A percentile compares a stretch with the other conserved stretches of the same genome.
phyloP scores from a whole-genome alignment of 1,139 yeast genomes.

The Nadsonia starkeyi-henricii region DNA sequence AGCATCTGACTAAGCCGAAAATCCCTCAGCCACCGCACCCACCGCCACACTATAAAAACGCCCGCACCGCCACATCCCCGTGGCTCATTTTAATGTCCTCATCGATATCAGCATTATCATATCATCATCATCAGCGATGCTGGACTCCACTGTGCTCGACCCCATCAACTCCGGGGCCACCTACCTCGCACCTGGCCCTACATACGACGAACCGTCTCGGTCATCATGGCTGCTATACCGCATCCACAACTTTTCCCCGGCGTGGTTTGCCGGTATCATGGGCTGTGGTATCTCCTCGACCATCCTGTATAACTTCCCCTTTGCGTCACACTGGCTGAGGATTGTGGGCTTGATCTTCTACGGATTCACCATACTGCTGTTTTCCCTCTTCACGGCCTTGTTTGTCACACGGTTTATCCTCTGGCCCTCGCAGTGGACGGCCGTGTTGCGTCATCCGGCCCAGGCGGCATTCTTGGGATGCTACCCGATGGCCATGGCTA shows the following conservation, averaged over 20 bases:
- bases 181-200: no score
- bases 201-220: no score
- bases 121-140: no score
- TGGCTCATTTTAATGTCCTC: not conserved
- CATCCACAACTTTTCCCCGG: slow-evolving; percentile 5
- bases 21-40: not conserved
- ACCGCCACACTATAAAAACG: not conserved
- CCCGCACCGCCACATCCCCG: not conserved
- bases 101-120: not conserved
- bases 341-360: slow-evolving; percentile 44
- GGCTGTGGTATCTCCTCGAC: slow-evolving; percentile 64
- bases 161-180: no score
- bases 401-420: slow-evolving; percentile 28
- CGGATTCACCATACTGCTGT: slow-evolving; percentile 38
- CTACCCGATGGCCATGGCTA: slow-evolving; percentile 61
- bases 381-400: slow-evolving; percentile 28
- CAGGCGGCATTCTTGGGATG: slow-evolving; percentile 60
- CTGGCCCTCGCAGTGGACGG: slow-evolving; percentile 25
- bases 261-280: slow-evolving; percentile 64
- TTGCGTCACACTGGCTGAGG: slow-evolving; percentile 44
- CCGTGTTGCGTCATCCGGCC: slow-evolving; percentile 32
- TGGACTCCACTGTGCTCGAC: no score
- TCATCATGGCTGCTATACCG: not conserved
- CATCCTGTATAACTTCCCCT: slow-evolving; percentile 52
- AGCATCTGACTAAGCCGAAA: no score